A percentile compares a stretch with the other conserved stretches of the same genome.
Conservation (phyloP, 2,329 filamentous ascomycete species). For the Ceratocystis colombiana region DNA sequence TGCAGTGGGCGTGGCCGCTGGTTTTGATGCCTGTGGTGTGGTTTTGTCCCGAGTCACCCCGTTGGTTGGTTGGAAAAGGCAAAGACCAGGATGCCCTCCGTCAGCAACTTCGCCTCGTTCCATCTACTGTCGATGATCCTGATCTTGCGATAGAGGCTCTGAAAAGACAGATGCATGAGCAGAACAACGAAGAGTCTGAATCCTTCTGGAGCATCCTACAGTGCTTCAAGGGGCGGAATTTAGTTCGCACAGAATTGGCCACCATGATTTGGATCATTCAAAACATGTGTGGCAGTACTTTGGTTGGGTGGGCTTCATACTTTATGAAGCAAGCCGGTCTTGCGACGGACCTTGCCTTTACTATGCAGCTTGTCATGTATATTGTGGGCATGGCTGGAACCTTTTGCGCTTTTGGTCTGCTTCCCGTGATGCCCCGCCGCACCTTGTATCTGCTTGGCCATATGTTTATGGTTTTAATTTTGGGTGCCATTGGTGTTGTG, state of each 20-base stretch:
- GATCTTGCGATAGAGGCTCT: conserved; percentile 28
- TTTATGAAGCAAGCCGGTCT: conserved; percentile 34
- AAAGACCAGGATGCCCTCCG: conserved; percentile 29
- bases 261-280: conserved; percentile 31
- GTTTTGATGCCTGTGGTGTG: conserved; percentile 33
- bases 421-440: conserved; percentile 34
- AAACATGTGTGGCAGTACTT: conserved; percentile 30
- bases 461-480: conserved; percentile 32
- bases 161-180: conserved; percentile 21
- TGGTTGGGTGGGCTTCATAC: conserved; percentile 34
- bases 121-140: conserved; percentile 28
- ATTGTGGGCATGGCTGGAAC: conserved; percentile 36
- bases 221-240: conserved; percentile 37
- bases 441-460: conserved; percentile 36
- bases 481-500: conserved; percentile 35
- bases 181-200: conserved; percentile 10
- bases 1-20: conserved; percentile 39
- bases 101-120: conserved; percentile 29
- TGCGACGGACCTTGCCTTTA: conserved; percentile 28
- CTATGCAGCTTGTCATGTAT: conserved; percentile 31
- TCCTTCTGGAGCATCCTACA: conserved; percentile 34
- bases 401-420: conserved; percentile 34
- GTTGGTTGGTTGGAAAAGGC: conserved; percentile 39
- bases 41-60: conserved; percentile 36
- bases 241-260: conserved; percentile 35